Base-by-base conservation (phyloP, 2,329 filamentous ascomycete species). In the Microdochium trichocladiopsis region DNA sequence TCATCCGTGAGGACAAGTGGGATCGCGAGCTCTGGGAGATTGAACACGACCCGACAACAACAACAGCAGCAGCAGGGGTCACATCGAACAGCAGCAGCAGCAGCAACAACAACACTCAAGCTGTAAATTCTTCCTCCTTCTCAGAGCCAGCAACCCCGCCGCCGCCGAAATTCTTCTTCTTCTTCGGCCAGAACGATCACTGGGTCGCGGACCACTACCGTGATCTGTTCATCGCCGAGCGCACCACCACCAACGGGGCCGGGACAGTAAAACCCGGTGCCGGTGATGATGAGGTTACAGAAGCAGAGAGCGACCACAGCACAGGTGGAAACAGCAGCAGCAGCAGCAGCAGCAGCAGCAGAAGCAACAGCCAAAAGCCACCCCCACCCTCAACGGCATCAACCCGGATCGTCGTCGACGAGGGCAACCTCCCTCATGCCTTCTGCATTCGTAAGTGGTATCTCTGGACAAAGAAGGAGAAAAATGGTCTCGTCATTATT, bases 141-240 rank as follows among this genome's bases (percentile, higher is more conserved):
- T n/a, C n/a, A n/a, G 45, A 10, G 6, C n/a, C 8, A 24, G 12
- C 45, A 10, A 12, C 8, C 10, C n/a, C 10, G 11, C 4, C 10
- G 11, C 45, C 64, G 22, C 76, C 75, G 1, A 80, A 75, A 55
- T 79, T 86, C 59, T 77, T 79, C 57, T 74, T 84, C 56, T 78
- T 83, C 49, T 86, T 84, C 57, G 83, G 76, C 2, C 69, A 75
- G 55, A 66, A 77, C 50, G 83, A 87, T 55, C 76, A 84, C 52
- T 87, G 83, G 83, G 80, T 87, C 1, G 77, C 78, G 2, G 69
- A 80, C 48, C 69, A 74, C 49, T 72, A 75, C 48, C 71, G 83
- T 9, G 80, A 85, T 57, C 72, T 72, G 25, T 79, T 86, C 53
- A 80, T 86, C 51, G 69, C 47, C 23, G 8, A 21, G 10, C 47